Base-by-base conservation (phyloP, 495 filamentous ascomycete genomes). In the Aspergillus avenaceus region DNA sequence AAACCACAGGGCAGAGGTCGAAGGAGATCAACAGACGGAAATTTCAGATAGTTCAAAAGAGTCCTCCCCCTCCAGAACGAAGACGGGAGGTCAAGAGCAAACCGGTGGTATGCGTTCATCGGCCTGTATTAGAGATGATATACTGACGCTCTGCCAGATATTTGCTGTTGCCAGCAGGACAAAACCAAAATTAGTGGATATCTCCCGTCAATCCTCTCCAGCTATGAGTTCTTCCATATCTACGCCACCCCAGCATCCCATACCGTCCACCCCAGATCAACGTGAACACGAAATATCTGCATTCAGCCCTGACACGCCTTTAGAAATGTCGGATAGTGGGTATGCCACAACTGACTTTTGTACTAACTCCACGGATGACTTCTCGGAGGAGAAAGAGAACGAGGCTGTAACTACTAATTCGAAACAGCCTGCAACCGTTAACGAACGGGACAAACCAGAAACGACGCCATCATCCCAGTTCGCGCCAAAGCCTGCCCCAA, bases 291-390 rank as follows among this genome's bases (percentile, higher is more conserved):
- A 75, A 49, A 59, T 75, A 24, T 75, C 72, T 13, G 72, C 69
- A 12, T 75, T 75, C 40, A 75, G 72, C 28, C 72, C 72, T 22
- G 72, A 75, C 26, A 75, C 72, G 0, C 72, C 72, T 6, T 45
- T 69, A 1, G 64, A 71, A 18, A 62, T 67, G 52, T 67, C 67
- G 8, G 69, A 75, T 26, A 71, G 65, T 45, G 70, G 68, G 0
- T 72, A 71, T 51, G 34, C 16, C 12, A 63, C 53, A 2, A 68
- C 64, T 14, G 63, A 67, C 4, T 58, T 59, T 29, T 69, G 61
- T 0, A 54, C 53, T 3, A 61, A 57, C 24, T 70, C 63, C 0
- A 46, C 68, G 7, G 50, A 61, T n/a, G 63, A 56, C 14, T 65
- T 48, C 13, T 47, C 41, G 8, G 58, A 60, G 21, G 56, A 40